phyloP scores from a whole-genome alignment of 2,329 filamentous ascomycete genomes.

The Dryadomyces sulphureus region DNA sequence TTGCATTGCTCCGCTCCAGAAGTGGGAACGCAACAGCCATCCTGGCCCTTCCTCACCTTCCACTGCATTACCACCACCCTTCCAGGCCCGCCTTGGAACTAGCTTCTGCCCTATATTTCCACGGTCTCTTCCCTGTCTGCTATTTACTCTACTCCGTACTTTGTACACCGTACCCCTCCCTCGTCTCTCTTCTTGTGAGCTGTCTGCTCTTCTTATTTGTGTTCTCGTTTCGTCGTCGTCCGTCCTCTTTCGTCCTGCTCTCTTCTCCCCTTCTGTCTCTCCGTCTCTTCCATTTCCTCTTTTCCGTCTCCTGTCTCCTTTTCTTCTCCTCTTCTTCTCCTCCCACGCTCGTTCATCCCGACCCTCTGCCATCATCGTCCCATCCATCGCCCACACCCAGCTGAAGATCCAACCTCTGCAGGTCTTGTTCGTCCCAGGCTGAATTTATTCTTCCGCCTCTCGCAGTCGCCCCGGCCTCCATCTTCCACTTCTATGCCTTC shows the following conservation, averaged over 20 bases:
- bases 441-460: not conserved
- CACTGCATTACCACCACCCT: not conserved
- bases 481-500: not conserved
- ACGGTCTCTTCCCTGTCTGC: not conserved
- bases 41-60: not conserved
- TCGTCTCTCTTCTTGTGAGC: not conserved
- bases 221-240: not conserved
- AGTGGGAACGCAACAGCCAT: not conserved
- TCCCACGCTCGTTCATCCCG: not conserved
- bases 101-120: not conserved
- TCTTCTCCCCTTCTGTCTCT: not conserved
- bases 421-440: not conserved
- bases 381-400: too few species aligned
- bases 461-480: not conserved
- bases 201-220: not conserved
- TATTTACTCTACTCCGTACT: not conserved
- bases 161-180: constrained; percentile 2
- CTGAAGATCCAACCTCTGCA: too few species aligned
- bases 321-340: not conserved
- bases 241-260: not conserved
- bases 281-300: not conserved
- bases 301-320: not conserved
- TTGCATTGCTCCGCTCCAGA: not conserved
- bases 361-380: not conserved
- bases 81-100: not conserved